Conservation (phyloP, 139 green algal genomes). For the Tetraselmis striata region DNA sequence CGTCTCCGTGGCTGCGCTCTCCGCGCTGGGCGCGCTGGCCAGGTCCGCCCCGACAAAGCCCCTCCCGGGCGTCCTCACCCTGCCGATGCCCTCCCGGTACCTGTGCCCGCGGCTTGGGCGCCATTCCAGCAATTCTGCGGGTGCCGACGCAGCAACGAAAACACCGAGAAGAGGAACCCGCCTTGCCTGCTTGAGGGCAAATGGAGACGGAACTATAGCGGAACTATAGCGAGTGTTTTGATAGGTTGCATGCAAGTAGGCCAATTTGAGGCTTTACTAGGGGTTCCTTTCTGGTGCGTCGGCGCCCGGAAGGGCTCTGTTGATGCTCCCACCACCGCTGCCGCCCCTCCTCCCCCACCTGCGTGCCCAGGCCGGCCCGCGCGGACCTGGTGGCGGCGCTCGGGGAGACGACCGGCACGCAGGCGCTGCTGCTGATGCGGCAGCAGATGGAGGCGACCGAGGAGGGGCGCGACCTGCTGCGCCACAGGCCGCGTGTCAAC, state of each 20-base stretch:
- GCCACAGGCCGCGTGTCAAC: slow-evolving; percentile 66
- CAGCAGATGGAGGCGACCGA: slow-evolving; percentile 60
- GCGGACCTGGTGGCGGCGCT: slow-evolving; percentile 79
- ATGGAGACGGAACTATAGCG: too few relatives aligned
- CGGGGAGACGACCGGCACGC: slow-evolving; percentile 62
- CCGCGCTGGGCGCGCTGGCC: slow-evolving; percentile 45
- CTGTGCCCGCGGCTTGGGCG: not conserved
- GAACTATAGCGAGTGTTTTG: too few relatives aligned
- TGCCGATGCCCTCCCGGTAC: too few relatives aligned
- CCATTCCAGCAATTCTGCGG: too few relatives aligned
- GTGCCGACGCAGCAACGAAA: too few relatives aligned
- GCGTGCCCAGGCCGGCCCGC: slow-evolving; percentile 37
- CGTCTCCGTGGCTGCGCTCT: slow-evolving; percentile 47
- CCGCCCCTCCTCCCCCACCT: not conserved
- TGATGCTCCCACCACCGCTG: not conserved
- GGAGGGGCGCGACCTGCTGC: slow-evolving; percentile 57
- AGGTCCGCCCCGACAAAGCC: slow-evolving; percentile 28
- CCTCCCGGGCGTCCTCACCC: too few relatives aligned
- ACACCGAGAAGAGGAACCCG: too few relatives aligned
- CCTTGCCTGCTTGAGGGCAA: too few relatives aligned
- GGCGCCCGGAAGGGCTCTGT: not conserved
- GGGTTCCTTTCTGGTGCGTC: not conserved
- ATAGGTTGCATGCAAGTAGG: too few relatives aligned
- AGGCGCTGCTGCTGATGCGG: slow-evolving; percentile 46
- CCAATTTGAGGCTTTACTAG: not conserved